Evolutionary conservation across 805 yeast species (phyloP).

Genomic region (Lipomyces oligophaga): DNA sequence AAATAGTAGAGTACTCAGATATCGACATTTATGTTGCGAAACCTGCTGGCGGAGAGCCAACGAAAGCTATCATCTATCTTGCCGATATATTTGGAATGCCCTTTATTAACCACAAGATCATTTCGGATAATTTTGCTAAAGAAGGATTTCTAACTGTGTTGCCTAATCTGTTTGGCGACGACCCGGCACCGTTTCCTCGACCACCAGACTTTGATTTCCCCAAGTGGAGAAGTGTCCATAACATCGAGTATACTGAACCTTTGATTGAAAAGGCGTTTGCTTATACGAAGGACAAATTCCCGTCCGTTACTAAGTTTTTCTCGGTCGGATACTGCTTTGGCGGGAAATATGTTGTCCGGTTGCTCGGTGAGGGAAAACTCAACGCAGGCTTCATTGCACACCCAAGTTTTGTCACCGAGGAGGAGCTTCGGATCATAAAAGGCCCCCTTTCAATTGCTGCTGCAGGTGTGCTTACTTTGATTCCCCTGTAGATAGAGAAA

Average conservation of each 20-base stretch:
- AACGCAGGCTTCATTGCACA: slow-evolving; percentile 67
- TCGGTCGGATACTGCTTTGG: slow-evolving; percentile 76
- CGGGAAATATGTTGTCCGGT: slow-evolving; percentile 57
- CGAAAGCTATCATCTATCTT: slow-evolving; percentile 52
- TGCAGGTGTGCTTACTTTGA: slow-evolving; percentile 48
- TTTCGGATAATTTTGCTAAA: slow-evolving; percentile 42
- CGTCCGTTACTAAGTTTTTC: slow-evolving; percentile 42
- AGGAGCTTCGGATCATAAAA: slow-evolving; percentile 58
- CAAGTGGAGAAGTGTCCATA: slow-evolving; percentile 49
- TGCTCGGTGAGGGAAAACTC: slow-evolving; percentile 38
- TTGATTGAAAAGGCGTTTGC: slow-evolving; percentile 47
- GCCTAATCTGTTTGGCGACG: slow-evolving; percentile 60
- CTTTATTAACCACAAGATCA: slow-evolving; percentile 49
- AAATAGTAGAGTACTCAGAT: slow-evolving; percentile 6
- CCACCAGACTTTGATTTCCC: slow-evolving; percentile 18
- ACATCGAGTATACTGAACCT: slow-evolving; percentile 43
- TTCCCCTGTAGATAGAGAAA: not conserved
- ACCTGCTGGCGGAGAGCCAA: slow-evolving; percentile 38
- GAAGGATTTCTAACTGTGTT: slow-evolving; percentile 54
- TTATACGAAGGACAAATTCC: slow-evolving; percentile 40
- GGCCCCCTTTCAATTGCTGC: slow-evolving; percentile 66
- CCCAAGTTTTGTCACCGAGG: slow-evolving; percentile 64
- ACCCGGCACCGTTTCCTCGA: slow-evolving; percentile 39
- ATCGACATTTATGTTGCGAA: slow-evolving; percentile 41
- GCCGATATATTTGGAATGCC: slow-evolving; percentile 64